These are phyloP conservation scores for Sanghuangporus baumii DNA, from an alignment of 1,284 basidiomycete species.

Conservation along the genomic window DNA sequence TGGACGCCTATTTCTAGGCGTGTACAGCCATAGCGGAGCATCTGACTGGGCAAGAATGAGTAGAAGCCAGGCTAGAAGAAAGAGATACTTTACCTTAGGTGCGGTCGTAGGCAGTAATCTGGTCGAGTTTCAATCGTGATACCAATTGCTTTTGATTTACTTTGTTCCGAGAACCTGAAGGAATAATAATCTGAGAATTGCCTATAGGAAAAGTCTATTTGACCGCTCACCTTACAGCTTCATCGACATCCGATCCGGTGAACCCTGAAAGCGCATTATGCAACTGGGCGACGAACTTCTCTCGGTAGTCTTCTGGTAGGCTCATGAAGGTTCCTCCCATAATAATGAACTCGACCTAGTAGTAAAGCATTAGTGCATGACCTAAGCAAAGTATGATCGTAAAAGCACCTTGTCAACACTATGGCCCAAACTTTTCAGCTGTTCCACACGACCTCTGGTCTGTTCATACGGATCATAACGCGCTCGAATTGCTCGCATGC, in stretches of 20 bases:
- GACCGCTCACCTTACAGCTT: constrained; percentile 75
- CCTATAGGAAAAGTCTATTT: background rate
- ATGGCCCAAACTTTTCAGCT: constrained; percentile 91
- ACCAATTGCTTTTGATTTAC: constrained; percentile 97
- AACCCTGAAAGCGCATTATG: constrained; percentile 97
- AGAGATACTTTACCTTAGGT: constrained; percentile 60
- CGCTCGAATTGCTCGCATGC: constrained; percentile 97
- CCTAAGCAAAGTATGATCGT: background rate
- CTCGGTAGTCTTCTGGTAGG: constrained; percentile 94
- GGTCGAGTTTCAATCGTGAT: constrained; percentile 99
- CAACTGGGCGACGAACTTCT: constrained; percentile 91
- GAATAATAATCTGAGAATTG: background rate
- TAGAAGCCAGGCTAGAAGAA: background rate
- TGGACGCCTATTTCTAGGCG: constrained; percentile 98
- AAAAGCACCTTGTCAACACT: constrained; percentile 86
- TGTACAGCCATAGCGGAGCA: constrained; percentile 98
- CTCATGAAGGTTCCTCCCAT: constrained; percentile 99
- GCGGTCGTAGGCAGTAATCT: constrained; percentile 96
- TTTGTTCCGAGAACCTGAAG: constrained; percentile 85
- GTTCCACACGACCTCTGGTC: constrained; percentile 91
- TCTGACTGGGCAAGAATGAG: constrained; percentile 58
- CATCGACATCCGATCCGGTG: constrained; percentile 91
- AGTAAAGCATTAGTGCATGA: background rate
- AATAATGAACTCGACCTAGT: constrained; percentile 92
- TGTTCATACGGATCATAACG: constrained; percentile 99